Evolutionary conservation across 768 basidiomycete genomes (phyloP).

Genomic region (Kwoniella mangroviensis): DNA sequence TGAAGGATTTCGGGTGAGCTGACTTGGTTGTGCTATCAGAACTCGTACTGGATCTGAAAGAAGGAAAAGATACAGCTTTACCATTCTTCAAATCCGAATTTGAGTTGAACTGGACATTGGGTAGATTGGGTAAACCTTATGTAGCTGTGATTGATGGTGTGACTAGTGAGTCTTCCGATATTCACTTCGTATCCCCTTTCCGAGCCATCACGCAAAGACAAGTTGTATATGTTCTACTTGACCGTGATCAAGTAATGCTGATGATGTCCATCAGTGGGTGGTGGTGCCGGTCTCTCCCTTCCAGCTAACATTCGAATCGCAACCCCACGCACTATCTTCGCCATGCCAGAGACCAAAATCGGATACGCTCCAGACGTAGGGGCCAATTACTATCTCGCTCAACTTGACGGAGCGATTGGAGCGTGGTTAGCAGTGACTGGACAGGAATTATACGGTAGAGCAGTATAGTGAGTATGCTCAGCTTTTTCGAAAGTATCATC

Average conservation of each 20-base stretch:
- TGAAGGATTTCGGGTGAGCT: conserved; percentile 9
- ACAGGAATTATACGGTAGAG: conserved; percentile 72
- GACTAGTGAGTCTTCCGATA: conserved; percentile 69
- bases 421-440: conserved; percentile 92
- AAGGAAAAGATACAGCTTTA: conserved; percentile 57
- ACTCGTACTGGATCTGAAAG: conserved; percentile 43
- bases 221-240: too few relatives aligned
- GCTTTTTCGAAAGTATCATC: not conserved
- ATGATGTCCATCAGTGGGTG: conserved; percentile 71
- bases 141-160: conserved; percentile 87
- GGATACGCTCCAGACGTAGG: conserved; percentile 82
- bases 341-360: conserved; percentile 85
- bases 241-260: too few relatives aligned
- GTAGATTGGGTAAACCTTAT: conserved; percentile 81
- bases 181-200: too few relatives aligned
- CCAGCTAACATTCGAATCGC: conserved; percentile 89
- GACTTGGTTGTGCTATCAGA: conserved; percentile 24
- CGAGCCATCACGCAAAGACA: too few relatives aligned
- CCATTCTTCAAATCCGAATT: conserved; percentile 88
- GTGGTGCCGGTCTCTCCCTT: conserved; percentile 85
- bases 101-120: conserved; percentile 52
- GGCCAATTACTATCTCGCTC: conserved; percentile 82
- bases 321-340: conserved; percentile 86
- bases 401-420: conserved; percentile 87
- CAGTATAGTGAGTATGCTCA: conserved; percentile 72